Conservation (phyloP, 257 asterid genomes). For the Jacaranda copaia region DNA sequence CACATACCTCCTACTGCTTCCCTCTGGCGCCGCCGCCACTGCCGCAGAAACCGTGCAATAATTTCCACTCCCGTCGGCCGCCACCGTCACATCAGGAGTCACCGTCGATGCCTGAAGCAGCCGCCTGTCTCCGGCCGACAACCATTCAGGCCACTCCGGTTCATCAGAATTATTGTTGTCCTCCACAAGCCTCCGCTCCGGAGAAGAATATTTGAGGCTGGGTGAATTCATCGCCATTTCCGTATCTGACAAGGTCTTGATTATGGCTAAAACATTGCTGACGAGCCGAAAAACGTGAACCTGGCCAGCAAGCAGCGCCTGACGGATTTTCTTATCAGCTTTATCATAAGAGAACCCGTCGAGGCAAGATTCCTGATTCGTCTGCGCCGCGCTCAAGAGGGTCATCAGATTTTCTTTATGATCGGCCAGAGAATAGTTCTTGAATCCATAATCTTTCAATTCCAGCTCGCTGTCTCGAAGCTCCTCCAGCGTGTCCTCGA, state of each 20-base stretch:
- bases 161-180: not conserved
- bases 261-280: constrained; percentile 67
- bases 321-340: constrained; percentile 58
- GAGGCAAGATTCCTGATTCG: constrained; percentile 71
- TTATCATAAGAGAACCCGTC: constrained; percentile 70
- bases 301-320: constrained; percentile 47
- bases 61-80: constrained; percentile 72
- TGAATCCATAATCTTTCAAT: constrained; percentile 41
- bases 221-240: constrained; percentile 34
- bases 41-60: constrained; percentile 52
- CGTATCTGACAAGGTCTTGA: constrained; percentile 49
- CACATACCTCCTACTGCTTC: constrained; percentile 57
- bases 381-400: constrained; percentile 65
- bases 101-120: constrained; percentile 65
- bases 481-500: constrained; percentile 64
- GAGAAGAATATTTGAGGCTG: not conserved
- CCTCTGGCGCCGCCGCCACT: constrained; percentile 61
- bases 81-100: constrained; percentile 61
- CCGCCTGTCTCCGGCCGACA: constrained; percentile 61
- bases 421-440: constrained; percentile 43
- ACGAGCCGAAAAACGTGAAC: constrained; percentile 61
- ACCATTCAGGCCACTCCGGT: constrained; percentile 64
- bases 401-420: constrained; percentile 53
- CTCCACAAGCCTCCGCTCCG: constrained; percentile 48
- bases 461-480: constrained; percentile 47